Percentiles rank a stretch among this genome's conserved stretches.
These are phyloP conservation scores for Trypanosoma cruzi DNA, from an alignment of 208 protist species.

Conservation along the genomic window DNA sequence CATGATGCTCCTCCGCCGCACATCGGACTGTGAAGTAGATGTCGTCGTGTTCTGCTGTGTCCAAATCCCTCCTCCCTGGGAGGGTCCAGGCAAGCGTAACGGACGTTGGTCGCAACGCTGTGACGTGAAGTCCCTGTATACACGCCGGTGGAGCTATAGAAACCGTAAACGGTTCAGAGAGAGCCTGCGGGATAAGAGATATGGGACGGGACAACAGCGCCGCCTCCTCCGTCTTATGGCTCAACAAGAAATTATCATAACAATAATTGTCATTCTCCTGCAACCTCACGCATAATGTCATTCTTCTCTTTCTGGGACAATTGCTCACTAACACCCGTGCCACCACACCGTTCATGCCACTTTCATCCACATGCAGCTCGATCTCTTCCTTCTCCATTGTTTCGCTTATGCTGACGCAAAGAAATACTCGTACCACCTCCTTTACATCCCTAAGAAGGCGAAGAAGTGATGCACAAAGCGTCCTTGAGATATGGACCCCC, in stretches of 20 bases:
- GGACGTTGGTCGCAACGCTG: conserved; percentile 1
- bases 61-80: neutral
- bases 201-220: neutral
- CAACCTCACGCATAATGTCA: conserved; percentile 6
- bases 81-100: conserved; percentile 18
- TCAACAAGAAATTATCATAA: neutral
- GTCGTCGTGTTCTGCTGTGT: neutral
- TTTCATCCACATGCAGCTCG: neutral
- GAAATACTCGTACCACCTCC: conserved; percentile 1
- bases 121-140: conserved; percentile 16
- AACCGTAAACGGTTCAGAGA: conserved; percentile 17
- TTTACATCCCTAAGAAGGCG: neutral
- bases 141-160: neutral
- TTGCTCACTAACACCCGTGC: neutral
- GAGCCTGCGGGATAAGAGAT: conserved; percentile 22
- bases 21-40: conserved; percentile 11
- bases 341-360: conserved; percentile 2
- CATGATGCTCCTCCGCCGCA: conserved; percentile 1
- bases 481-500: conserved; percentile 1
- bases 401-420: neutral
- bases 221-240: neutral
- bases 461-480: neutral
- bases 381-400: neutral
- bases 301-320: neutral
- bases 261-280: conserved; percentile 13